Conservation (phyloP, 2,329 filamentous ascomycete genomes). For the Sclerotinia borealis region DNA sequence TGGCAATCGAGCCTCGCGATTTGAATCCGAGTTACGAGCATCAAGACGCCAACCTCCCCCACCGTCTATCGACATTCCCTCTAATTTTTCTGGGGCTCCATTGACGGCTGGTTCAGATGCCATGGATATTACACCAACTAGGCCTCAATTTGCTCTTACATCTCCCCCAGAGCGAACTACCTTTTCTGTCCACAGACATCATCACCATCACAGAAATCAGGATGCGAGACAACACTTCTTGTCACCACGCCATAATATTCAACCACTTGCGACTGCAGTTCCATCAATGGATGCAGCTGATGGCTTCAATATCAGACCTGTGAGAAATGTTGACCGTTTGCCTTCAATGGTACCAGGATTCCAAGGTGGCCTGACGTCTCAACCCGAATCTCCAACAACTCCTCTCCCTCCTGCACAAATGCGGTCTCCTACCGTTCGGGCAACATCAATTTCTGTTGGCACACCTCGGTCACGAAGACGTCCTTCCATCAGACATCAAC, state of each 20-base stretch:
- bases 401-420: slow-evolving; percentile 65
- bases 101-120: slow-evolving; percentile 41
- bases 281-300: slow-evolving; percentile 64
- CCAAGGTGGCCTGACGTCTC: slow-evolving; percentile 68
- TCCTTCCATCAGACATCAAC: slow-evolving; percentile 83
- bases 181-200: slow-evolving; percentile 50
- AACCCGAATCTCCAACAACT: slow-evolving; percentile 86
- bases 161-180: slow-evolving; percentile 67
- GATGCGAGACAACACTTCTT: slow-evolving; percentile 46
- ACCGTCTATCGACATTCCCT: slow-evolving; percentile 73
- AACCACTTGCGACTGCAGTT: slow-evolving; percentile 61
- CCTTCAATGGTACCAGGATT: slow-evolving; percentile 73
- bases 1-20: slow-evolving; percentile 45
- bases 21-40: slow-evolving; percentile 53
- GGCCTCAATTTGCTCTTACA: slow-evolving; percentile 56
- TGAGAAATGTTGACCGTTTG: slow-evolving; percentile 75
- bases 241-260: slow-evolving; percentile 49
- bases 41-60: slow-evolving; percentile 76
- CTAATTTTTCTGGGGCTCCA: slow-evolving; percentile 45
- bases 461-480: slow-evolving; percentile 57
- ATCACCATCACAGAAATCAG: slow-evolving; percentile 46
- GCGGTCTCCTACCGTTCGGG: slow-evolving; percentile 49
- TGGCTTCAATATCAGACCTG: slow-evolving; percentile 67
- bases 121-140: slow-evolving; percentile 57
- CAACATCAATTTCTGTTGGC: slow-evolving; percentile 47